Conservation (phyloP, 2,329 filamentous ascomycete genomes). For the Diaporthe nobilis region DNA sequence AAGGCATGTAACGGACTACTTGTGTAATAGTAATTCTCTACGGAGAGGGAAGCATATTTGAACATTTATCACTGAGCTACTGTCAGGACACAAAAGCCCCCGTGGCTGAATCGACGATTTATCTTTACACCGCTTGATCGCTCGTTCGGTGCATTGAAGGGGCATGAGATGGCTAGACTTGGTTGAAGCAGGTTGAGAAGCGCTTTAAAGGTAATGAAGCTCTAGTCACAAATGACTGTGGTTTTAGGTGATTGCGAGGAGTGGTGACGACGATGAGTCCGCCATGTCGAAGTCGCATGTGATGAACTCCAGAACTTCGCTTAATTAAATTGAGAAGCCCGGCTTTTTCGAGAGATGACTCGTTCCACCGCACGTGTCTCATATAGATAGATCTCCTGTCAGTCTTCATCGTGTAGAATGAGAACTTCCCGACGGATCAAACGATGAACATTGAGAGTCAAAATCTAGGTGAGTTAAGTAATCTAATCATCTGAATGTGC, state of each 20-base stretch:
- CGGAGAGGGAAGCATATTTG: background rate
- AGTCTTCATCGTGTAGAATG: background rate
- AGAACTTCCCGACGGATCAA: no score
- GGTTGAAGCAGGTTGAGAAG: background rate
- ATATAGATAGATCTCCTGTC: background rate
- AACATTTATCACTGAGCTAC: background rate
- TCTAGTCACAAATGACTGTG: background rate
- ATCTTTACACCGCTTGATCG: background rate
- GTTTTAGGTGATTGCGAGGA: background rate
- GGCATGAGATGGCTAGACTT: background rate
- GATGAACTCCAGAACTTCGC: background rate
- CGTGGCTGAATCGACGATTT: background rate
- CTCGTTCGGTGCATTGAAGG: background rate
- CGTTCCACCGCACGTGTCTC: background rate
- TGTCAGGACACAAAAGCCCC: background rate
- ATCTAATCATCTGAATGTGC: background rate
- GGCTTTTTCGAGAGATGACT: background rate
- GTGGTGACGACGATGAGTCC: background rate
- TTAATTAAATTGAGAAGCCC: no score
- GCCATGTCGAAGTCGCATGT: background rate
- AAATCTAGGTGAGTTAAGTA: background rate
- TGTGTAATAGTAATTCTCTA: background rate
- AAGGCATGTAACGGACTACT: background rate
- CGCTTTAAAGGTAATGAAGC: no score
- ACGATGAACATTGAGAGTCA: background rate